These are phyloP conservation scores for Dendryphion nanum DNA, from an alignment of 2,329 filamentous ascomycete species.

Conservation along the genomic window DNA sequence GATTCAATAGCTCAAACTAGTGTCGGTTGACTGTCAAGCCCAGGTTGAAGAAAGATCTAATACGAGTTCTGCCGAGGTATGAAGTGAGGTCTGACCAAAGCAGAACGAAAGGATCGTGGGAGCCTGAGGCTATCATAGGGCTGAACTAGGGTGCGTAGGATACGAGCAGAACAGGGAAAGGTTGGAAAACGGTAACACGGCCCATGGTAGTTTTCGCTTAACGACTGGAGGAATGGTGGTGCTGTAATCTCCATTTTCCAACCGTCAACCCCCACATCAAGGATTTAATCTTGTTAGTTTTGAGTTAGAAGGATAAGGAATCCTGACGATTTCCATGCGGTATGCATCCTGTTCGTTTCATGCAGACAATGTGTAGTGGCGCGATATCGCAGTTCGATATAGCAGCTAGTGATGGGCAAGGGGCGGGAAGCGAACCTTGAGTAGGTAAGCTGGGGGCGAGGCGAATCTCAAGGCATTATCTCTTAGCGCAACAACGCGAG, in stretches of 20 bases:
- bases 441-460: constrained; percentile 8
- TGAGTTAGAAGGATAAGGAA: not conserved
- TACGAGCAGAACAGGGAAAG: not conserved
- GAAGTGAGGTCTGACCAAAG: constrained; percentile 1
- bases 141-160: constrained; percentile 5
- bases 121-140: constrained; percentile 5
- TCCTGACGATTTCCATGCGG: not conserved
- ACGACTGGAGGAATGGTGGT: not conserved
- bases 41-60: not conserved
- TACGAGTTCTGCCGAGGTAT: not conserved
- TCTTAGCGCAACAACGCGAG: not conserved
- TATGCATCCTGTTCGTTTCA: no score
- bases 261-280: not conserved
- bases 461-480: constrained; percentile 7
- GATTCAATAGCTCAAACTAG: not conserved
- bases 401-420: constrained; percentile 1
- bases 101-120: constrained; percentile 1
- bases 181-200: no score
- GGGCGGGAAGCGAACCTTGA: constrained; percentile 7
- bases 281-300: not conserved
- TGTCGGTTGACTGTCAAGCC: not conserved
- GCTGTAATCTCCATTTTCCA: not conserved
- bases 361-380: no score
- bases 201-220: constrained; percentile 2
- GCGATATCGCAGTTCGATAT: constrained; percentile 1